Evolutionary conservation across 805 yeast genomes (phyloP).

Genomic region (Blastobotrys parvus): DNA sequence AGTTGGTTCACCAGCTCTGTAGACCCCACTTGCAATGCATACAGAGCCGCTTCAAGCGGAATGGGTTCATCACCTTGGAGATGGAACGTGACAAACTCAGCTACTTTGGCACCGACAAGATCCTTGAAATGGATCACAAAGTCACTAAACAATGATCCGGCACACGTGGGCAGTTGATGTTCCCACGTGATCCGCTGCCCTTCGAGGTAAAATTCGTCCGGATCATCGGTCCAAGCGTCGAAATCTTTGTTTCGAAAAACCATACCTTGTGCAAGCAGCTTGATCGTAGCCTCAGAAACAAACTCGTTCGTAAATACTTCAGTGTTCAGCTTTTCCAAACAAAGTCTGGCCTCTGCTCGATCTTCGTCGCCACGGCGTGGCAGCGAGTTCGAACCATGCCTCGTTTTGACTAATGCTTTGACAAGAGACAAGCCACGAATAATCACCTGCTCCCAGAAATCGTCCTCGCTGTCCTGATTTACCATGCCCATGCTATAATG

Average conservation of each 20-base stretch:
- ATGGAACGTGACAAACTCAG: constrained; percentile 46
- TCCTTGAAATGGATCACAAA: constrained; percentile 56
- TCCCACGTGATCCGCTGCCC: constrained; percentile 62
- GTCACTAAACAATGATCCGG: constrained; percentile 76
- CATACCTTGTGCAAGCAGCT: constrained; percentile 43
- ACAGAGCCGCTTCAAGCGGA: constrained; percentile 67
- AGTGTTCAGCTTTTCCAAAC: constrained; percentile 43
- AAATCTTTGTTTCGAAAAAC: constrained; percentile 62
- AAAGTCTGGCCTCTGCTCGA: constrained; percentile 50
- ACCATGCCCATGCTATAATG: neutral
- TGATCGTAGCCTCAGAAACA: constrained; percentile 50
- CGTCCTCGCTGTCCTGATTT: constrained; percentile 40
- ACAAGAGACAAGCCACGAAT: constrained; percentile 50
- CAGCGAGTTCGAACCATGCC: constrained; percentile 54
- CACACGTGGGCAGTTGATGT: constrained; percentile 75
- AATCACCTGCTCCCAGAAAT: constrained; percentile 68
- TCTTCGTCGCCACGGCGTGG: constrained; percentile 54
- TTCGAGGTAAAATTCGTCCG: constrained; percentile 82
- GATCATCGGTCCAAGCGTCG: constrained; percentile 75
- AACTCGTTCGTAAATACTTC: constrained; percentile 53
- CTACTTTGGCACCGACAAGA: constrained; percentile 40
- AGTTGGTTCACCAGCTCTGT: constrained; percentile 55
- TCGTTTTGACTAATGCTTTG: constrained; percentile 55
- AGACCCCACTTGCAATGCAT: constrained; percentile 76
- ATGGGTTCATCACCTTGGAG: constrained; percentile 40